Base-by-base conservation (phyloP, 192 early-diverging fungal genomes). In the Backusella westeae region DNA sequence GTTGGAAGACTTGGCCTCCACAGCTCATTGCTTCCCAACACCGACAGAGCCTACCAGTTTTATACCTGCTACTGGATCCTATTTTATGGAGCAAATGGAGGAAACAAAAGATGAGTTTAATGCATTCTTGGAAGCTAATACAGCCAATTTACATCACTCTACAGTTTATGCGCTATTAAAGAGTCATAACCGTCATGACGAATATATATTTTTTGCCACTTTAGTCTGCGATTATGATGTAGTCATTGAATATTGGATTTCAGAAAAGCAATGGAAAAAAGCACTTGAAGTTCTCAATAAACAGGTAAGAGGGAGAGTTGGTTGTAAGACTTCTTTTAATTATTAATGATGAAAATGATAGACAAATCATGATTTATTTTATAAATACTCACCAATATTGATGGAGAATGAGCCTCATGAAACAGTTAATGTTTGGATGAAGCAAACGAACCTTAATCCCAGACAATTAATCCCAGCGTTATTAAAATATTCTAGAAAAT, bases 381-480 rank as follows among this genome's bases (percentile, higher is more conserved):
- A 99, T 87, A 92, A 94, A 77, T 96, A 91, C 81, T 92, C 96
- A 0, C 90, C 94, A 0, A 84, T 88, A 1, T 85, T 99, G 56
- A 94, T 99, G 90, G 91, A 94, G 74, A 86, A 93, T 46, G 87
- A 89, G 44, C 96, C 98, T 1, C 87, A 88, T 32, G 96, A 95
- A 32, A 89, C 94, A 35, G 95, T 99, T 10, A 90, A 93, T 70
- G 85, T 91, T 1, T 95, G 95, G 91, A 96, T 96, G 86, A 88
- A 91, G 42, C 92, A 95, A 77, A 86, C 95, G 1, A 88, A 93
- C 53, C 80, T 99, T 71, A 92, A 93, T 34, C 91, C 96, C 4
- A 85, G 93, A 80, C 85, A 92, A 73, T 87, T 99, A 17, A 93
- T 99, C 67, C 97, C 96, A 2, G 87, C 97, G 0, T 83, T 99